phyloP scores from a whole-genome alignment of 2,329 filamentous ascomycete species.

The Sporothrix inflata region DNA sequence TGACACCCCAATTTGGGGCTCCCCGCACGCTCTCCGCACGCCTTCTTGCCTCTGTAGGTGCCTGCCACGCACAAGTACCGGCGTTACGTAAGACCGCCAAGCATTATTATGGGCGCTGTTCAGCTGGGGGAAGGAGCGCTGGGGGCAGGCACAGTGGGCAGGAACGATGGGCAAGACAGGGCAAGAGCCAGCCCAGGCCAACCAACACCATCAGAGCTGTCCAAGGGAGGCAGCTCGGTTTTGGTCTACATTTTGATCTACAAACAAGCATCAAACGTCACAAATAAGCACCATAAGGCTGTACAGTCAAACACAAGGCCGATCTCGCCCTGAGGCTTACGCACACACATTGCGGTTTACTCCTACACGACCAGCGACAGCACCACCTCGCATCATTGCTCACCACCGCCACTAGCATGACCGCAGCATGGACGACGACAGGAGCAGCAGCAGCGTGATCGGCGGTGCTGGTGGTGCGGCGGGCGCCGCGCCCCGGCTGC shows the following conservation, averaged over 20 bases:
- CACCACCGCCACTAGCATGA: not conserved
- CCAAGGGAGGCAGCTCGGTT: not conserved
- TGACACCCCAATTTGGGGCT: not conserved
- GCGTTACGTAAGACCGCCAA: not conserved
- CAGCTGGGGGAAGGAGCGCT: not conserved
- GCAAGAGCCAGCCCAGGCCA: not conserved
- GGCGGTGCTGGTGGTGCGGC: not conserved
- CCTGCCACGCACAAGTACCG: not conserved
- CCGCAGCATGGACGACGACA: constrained; percentile 1
- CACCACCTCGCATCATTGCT: not conserved
- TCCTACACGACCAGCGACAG: not conserved
- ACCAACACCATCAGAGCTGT: not conserved
- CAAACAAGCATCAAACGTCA: not conserved
- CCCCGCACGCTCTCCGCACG: constrained; percentile 6
- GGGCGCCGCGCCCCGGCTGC: constrained; percentile 7
- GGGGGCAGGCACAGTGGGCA: not conserved
- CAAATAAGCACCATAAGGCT: not conserved
- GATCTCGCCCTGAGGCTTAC: not conserved
- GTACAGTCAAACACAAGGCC: not conserved
- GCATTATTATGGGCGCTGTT: not conserved
- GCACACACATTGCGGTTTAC: not conserved
- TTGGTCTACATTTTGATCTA: not conserved
- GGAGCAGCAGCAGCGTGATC: constrained; percentile 11
- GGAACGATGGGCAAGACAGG: not conserved
- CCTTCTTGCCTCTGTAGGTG: not conserved